Percentiles rank a stretch among this genome's conserved stretches.
phyloP scores from a whole-genome alignment of 2,329 filamentous ascomycete genomes.

The Colletotrichum aenigma region DNA sequence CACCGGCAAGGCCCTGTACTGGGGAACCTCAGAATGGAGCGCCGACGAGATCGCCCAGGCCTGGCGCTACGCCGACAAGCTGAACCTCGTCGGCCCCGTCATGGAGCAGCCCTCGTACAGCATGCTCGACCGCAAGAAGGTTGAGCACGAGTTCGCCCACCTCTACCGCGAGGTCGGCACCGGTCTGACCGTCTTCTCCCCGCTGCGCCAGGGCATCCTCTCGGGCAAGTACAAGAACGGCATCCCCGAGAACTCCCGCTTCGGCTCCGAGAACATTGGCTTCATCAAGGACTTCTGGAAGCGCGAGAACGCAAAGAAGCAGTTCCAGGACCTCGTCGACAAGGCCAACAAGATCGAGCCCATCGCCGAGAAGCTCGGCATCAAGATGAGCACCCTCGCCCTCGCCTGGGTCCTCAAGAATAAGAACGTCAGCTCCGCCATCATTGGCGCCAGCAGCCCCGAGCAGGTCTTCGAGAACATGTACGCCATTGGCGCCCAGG shows the following conservation, averaged over 20 bases:
- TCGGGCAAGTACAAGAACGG: slow-evolving; percentile 72
- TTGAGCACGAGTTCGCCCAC: slow-evolving; percentile 67
- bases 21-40: slow-evolving; percentile 73
- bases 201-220: slow-evolving; percentile 61
- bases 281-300: slow-evolving; percentile 60
- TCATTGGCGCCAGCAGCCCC: slow-evolving; percentile 62
- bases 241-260: slow-evolving; percentile 63
- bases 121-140: slow-evolving; percentile 63
- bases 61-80: slow-evolving; percentile 62
- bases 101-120: slow-evolving; percentile 74
- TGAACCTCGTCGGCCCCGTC: slow-evolving; percentile 65
- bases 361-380: slow-evolving; percentile 68
- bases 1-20: slow-evolving; percentile 71
- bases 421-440: slow-evolving; percentile 64
- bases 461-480: slow-evolving; percentile 67
- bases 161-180: slow-evolving; percentile 65
- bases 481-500: slow-evolving; percentile 53
- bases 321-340: slow-evolving; percentile 60
- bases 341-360: slow-evolving; percentile 64
- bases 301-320: slow-evolving; percentile 49
- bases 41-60: slow-evolving; percentile 69
- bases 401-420: slow-evolving; percentile 69
- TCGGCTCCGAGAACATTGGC: slow-evolving; percentile 58
- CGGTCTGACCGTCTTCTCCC: slow-evolving; percentile 68
- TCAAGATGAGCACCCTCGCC: slow-evolving; percentile 60